Evolutionary conservation across 2,329 filamentous ascomycete genomes (phyloP), one percentile per base, ranked within the genome.

Genomic region (Colletotrichum sp.): DNA sequence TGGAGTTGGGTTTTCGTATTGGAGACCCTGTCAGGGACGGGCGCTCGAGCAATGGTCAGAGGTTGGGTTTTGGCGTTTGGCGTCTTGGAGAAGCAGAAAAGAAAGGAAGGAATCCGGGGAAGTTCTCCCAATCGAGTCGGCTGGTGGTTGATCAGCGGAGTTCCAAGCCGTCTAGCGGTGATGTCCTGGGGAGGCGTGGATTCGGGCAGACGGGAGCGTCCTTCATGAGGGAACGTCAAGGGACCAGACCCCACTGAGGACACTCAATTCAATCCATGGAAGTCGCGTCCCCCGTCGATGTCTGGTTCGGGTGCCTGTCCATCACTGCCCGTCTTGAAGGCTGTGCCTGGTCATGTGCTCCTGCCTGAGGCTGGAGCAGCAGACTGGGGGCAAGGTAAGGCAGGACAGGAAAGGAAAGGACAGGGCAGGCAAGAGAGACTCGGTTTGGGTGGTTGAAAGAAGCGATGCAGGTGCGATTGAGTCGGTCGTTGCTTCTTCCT

Each of bases 111-210:
- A 76, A 60, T 76, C 73, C 73, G 73, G 73, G 73, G 59, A 73
- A 73, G 49, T 16, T 15, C n/a, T 24, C 63, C 64, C 49, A 32
- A 76, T 69, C 30, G 55, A 69, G 59, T 36, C 16, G 57, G 34
- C n/a, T 68, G 59, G 64, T 13, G 36, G 74, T 60, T 76, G 74
- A 76, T 76, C 74, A 65, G 74, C 70, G 71, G 70, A 69, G 64
- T 57, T 36, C 66, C 52, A 60, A 12, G 13, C 55, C 39, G n/a
- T 64, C 32, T 71, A 69, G 39, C 24, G 68, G 62, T 60, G 36
- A 60, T 71, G 30, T 39, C 24, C 68, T 26, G 60, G 72, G 26
- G 34, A 49, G 39, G 39, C 39, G 18, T 49, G 39, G 18, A 49
- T n/a, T 49, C 39, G 39, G 39, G 39, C 39, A 49, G 39, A 49